Evolutionary conservation across 1,284 basidiomycete species (phyloP), one percentile per base, ranked within the genome.

Genomic region (Ceratobasidium papillatum): DNA sequence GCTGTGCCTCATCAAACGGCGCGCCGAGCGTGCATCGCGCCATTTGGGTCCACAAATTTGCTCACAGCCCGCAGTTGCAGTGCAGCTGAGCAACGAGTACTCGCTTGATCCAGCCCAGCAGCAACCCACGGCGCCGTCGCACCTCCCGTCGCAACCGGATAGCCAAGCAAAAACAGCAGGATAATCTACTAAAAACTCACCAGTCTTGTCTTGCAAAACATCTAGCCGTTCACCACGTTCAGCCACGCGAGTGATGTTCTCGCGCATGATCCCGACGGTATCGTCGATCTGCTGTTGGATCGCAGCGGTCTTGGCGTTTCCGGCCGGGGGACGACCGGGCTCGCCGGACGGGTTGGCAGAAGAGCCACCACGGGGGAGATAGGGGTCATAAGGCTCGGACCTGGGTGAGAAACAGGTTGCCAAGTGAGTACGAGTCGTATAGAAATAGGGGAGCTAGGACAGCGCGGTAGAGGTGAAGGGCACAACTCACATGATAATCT

Each of bases 121-220:
- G 52, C 36, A 36, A 41, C 36, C 22, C 22, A 32, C 7, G 49
- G 12, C 22, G 11, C 34, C 38, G 38, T 49, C 63, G 32, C 63
- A 52, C 63, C 9, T 19, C 30, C 34, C 14, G 43, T 34, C n/a
- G 8, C 66, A 34, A 17, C 11, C 66, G 22, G 19, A 34, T 22
- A 30, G 34, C 25, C 30, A 68, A 63, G 30, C 43, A 49, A 58
- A 66, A 75, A 73, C 32, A 59, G 27, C 63, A 59, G 32, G 52
- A 59, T 41, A 38, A 45, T 14, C 19, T 72, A 51, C 58, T 71
- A 32, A 30, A 43, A 9, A 87, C 92, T 80, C 80, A 96, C 96
- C 96, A 66, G 97, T 99, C 88, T 99, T 99, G 85, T 98, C 96
- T 84, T 99, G 97, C 78, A 99, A 85, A 73, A 93, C 92, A 82